Evolutionary conservation across 2,329 filamentous ascomycete species (phyloP), one percentile per base, ranked within the genome.

Genomic region (Sordariomycetes sp.): DNA sequence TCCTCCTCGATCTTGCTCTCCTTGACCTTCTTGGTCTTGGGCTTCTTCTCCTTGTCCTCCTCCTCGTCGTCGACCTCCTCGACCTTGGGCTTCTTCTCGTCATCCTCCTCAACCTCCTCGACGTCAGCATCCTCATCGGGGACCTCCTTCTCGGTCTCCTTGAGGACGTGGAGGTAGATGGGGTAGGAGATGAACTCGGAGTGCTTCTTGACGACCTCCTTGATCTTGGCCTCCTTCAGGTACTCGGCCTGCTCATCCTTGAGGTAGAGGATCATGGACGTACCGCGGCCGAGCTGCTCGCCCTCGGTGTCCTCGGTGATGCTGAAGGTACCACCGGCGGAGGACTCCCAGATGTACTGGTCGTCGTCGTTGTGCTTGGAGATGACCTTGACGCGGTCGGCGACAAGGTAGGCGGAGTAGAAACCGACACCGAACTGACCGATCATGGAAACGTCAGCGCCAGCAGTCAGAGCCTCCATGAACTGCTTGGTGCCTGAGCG

Each of bases 131-230:
- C 87, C 75, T 96, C 90, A 61, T 96, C 92, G 45, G 90, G 90
- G 45, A 96, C 87, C 75, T 98, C 92, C 56, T 77, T 95, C 85
- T 98, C 92, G 47, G 82, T 88, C 85, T 98, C 92, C 84, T 98
- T 98, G 64, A 84, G 69, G 58, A 98, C 88, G 73, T 98, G 92
- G 50, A 98, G 90, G 79, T 95, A 98, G 82, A 98, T 98, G 59
- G 92, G 92, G 79, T 98, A 98, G 33, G 92, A 96, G 75, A 98
- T 98, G 79, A 98, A 98, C 75, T 98, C 92, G 61, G 92, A 96
- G 84, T 98, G 92, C 86, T 98, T 98, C 87, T 96, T 96, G 76
- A 98, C 88, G 48, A 98, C 90, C 77, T 98, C 92, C 85, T 98
- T 98, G 76, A 98, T 83, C 78, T 90, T 92, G 75, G 76, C 76